Evolutionary conservation across 2,329 filamentous ascomycete species (phyloP), one percentile per base, ranked within the genome.

Genomic region (Mollisia scopiformis): DNA sequence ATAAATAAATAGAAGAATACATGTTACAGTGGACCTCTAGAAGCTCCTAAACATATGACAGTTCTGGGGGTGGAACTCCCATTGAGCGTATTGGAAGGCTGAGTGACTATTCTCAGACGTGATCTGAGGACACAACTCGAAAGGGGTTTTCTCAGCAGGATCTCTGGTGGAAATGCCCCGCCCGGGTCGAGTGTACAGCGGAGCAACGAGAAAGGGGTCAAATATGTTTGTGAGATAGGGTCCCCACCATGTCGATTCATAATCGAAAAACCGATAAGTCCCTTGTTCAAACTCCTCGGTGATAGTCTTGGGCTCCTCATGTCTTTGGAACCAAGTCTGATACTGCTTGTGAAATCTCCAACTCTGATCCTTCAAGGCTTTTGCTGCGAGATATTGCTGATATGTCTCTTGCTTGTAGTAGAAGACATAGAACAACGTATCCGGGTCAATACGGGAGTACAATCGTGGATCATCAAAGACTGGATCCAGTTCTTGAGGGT

Each of bases 311-410:
- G 95, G 95, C 80, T 99, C 95, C 74, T 99, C 95, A 69, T 99
- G 95, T 55, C 95, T 86, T 77, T 99, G 95, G 73, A 99, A 99
- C 95, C 95, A 99, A 1, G 95, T 99, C 77, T 97, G 95, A 74
- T 99, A 99, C 76, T 98, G 95, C 82, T 99, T 99, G 79, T 99
- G 95, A 76, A 99, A 99, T 59, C 95, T 86, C 95, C 95, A 99
- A 77, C 93, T 97, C 77, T 99, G 95, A 68, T 94, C 91, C 79
- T 99, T 99, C 55, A 99, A 80, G n/a, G 95, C 92, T 77, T 96
- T 97, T 14, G 95, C 95, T 1, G 95, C 93, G 61, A 98, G 83
- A 73, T 93, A 97, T 75, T 99, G 95, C 75, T 98, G 93, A 69
- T 96, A 93, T 1, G 93, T 93, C 27, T 93, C 93, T 77, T 99